phyloP scores from a whole-genome alignment of 2,329 filamentous ascomycete genomes.

The Cryphonectria nitschkei region DNA sequence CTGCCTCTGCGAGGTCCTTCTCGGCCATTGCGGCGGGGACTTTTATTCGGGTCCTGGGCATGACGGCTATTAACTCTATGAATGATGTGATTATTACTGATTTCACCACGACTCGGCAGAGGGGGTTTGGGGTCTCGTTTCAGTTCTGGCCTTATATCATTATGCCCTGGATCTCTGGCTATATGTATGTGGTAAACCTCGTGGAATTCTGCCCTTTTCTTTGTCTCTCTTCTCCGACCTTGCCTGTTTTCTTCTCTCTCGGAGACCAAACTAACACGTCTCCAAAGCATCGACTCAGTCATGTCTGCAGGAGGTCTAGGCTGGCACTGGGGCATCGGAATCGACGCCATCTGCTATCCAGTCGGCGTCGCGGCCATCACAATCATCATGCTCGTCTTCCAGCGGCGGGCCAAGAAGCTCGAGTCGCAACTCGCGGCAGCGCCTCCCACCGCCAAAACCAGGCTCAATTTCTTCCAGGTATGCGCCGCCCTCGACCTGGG shows the following conservation, averaged over 20 bases:
- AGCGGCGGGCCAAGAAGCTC: constrained; percentile 51
- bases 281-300: constrained; percentile 42
- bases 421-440: constrained; percentile 42
- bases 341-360: constrained; percentile 57
- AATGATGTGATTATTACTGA: constrained; percentile 68
- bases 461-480: constrained; percentile 39
- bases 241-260: too few species aligned
- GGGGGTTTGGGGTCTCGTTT: constrained; percentile 54
- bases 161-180: background rate
- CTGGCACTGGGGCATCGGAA: constrained; percentile 62
- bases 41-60: constrained; percentile 63
- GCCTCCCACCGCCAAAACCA: constrained; percentile 30
- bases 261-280: background rate
- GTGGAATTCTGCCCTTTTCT: too few species aligned
- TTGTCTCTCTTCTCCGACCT: too few species aligned
- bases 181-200: background rate
- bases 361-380: constrained; percentile 55
- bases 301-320: constrained; percentile 41
- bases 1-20: constrained; percentile 57
- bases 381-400: constrained; percentile 52
- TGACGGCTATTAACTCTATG: constrained; percentile 62
- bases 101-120: constrained; percentile 56
- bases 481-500: constrained; percentile 44
- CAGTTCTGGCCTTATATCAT: constrained; percentile 8
- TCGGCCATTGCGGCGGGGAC: constrained; percentile 56